phyloP scores from a whole-genome alignment of 768 basidiomycete species.

The Candolleomyces eurysporus region DNA sequence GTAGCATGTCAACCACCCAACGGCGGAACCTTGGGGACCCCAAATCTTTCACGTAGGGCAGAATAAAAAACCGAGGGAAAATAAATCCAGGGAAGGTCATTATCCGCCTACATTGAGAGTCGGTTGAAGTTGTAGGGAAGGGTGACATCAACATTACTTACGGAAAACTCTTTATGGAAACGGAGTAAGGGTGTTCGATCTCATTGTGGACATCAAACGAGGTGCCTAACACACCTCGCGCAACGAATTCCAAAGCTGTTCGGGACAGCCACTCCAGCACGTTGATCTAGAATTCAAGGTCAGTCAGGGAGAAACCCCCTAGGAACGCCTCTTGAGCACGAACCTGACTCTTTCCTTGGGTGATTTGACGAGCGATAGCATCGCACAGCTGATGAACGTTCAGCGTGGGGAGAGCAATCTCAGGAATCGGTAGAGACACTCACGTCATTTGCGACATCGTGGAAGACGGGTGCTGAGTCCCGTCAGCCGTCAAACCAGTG shows the following conservation, averaged over 20 bases:
- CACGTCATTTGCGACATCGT: constrained; percentile 28
- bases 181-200: constrained; percentile 25
- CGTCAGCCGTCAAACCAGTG: constrained; percentile 10
- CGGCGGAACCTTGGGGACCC: constrained; percentile 20
- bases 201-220: constrained; percentile 34
- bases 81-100: constrained; percentile 9
- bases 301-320: neutral
- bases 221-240: constrained; percentile 43
- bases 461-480: constrained; percentile 34
- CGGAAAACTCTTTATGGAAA: constrained; percentile 29
- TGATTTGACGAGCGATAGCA: neutral
- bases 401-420: constrained; percentile 16
- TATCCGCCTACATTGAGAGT: neutral
- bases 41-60: constrained; percentile 2
- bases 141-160: constrained; percentile 11
- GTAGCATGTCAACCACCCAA: constrained; percentile 31
- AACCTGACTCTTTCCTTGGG: neutral
- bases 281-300: constrained; percentile 23
- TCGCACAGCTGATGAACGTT: neutral
- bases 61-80: constrained; percentile 6
- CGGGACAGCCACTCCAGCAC: constrained; percentile 36
- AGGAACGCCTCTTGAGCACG: neutral
- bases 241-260: constrained; percentile 47
- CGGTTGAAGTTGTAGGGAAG: neutral
- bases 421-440: constrained; percentile 8